Base-by-base conservation (phyloP, 257 asterid genomes). In the Penstemon eatonii region DNA sequence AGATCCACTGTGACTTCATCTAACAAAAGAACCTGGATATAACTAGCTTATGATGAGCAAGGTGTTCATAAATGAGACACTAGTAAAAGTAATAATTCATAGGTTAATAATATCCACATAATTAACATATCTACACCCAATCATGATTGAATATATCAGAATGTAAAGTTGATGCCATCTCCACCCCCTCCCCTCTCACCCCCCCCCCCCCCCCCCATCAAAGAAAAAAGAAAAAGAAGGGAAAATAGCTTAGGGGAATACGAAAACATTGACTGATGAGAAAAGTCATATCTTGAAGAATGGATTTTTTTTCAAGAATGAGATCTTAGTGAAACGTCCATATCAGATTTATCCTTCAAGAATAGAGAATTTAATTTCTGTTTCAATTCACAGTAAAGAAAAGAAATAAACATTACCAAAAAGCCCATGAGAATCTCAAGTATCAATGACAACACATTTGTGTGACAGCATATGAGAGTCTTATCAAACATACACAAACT, bases 1-100 rank as follows among this genome's bases (percentile, higher is more conserved):
- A 93, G 85, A 68, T 93, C 97, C 44, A 93, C 97, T 5, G 99
- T 93, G 71, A 93, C 96, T 83, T 90, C 99, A 74, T 93, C 99
- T 7, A 93, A 80, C 89, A 93, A 82, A 78, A 90, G 99, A 78
- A 89, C 96, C 97, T 93, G 87, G 53, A 72, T 4, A 60, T 67
- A n/a, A 44, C 69, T 11, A 61, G 50, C 65, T 55, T 25, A 74
- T 33, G 60, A 40, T 78, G 75, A 80, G 71, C 62, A 74, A 57
- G 64, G 63, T 5, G 40, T 52, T 65, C 40, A 7, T 54, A 59
- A 53, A 61, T 13, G 6, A 61, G 61, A 71, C 55, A 71, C 52
- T 57, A 39, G n/a, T 42, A 67, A 7, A 66, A 56, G 33, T 25
- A 25, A 53, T 3, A 33, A 54, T 45, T 56, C 70, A n/a, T 36